Percentiles rank a stretch among this genome's conserved stretches.
Conservation (phyloP, 768 basidiomycete species). For the Tulasnella calospora region DNA sequence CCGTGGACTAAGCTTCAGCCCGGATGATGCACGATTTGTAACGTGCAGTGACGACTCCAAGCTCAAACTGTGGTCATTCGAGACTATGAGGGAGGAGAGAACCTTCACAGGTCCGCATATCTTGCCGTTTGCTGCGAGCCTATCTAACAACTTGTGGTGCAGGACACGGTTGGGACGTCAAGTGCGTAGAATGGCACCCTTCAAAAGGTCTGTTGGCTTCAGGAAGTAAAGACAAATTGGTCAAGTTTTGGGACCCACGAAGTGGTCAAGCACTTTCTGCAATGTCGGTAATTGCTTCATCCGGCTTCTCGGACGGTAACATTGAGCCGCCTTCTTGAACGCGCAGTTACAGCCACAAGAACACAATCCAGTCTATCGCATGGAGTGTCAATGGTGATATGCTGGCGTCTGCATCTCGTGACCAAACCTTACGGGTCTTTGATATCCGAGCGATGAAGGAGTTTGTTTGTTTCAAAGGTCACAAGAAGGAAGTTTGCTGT, state of each 20-base stretch:
- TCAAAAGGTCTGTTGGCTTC: constrained; percentile 92
- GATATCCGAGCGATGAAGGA: constrained; percentile 99
- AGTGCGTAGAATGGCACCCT: constrained; percentile 98
- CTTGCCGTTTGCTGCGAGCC: not conserved
- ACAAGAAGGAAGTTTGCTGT: constrained; percentile 71
- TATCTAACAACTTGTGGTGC: not conserved
- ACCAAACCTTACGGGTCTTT: constrained; percentile 91
- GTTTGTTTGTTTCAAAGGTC: constrained; percentile 83
- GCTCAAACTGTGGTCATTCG: constrained; percentile 92
- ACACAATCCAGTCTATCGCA: constrained; percentile 84
- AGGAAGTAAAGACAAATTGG: constrained; percentile 95
- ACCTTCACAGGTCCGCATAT: constrained; percentile 62
- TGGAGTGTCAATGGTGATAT: constrained; percentile 96
- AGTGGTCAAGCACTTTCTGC: constrained; percentile 87
- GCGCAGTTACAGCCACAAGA: constrained; percentile 88
- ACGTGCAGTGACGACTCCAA: constrained; percentile 95
- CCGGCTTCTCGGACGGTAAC: not conserved
- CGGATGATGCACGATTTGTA: constrained; percentile 86
- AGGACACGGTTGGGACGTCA: constrained; percentile 99
- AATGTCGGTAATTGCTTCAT: constrained; percentile 50
- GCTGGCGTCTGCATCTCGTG: constrained; percentile 90
- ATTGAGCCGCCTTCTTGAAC: not conserved
- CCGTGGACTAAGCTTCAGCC: constrained; percentile 84
- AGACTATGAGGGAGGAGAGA: constrained; percentile 83
- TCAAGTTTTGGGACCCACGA: constrained; percentile 99